Conservation (phyloP, 148 eudicot species). For the Linanthus parryae region DNA sequence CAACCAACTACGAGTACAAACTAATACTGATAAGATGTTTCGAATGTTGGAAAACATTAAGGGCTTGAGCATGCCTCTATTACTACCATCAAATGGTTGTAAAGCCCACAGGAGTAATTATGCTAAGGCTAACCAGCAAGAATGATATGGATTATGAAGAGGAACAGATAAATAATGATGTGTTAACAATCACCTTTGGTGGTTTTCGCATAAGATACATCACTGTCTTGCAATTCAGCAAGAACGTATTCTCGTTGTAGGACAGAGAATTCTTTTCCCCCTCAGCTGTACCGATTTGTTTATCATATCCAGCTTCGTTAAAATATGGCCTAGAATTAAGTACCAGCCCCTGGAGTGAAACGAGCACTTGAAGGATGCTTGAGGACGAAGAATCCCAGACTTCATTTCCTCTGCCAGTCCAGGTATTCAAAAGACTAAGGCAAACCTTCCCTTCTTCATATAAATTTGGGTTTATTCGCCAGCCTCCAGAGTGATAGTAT, state of each 20-base stretch:
- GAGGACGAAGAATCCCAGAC: conserved; percentile 96
- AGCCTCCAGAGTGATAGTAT: conserved; percentile 96
- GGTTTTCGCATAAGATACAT: conserved; percentile 89
- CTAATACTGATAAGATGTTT: too few species aligned
- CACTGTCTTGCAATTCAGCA: conserved; percentile 91
- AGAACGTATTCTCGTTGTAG: conserved; percentile 91
- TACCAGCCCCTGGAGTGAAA: conserved; percentile 94
- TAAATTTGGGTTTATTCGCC: conserved; percentile 91
- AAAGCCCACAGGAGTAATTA: background rate
- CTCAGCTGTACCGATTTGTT: conserved; percentile 92
- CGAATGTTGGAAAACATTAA: too few species aligned
- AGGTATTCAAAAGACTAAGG: conserved; percentile 91
- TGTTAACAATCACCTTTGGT: conserved; percentile 66
- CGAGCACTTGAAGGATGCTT: conserved; percentile 97
- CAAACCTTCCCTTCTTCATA: conserved; percentile 99
- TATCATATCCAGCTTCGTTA: conserved; percentile 99
- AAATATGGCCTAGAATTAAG: conserved; percentile 93
- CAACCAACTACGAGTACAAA: too few species aligned
- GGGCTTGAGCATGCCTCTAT: too few species aligned
- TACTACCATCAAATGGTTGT: too few species aligned
- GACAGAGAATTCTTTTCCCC: conserved; percentile 98
- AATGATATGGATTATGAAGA: background rate
- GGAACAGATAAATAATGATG: background rate
- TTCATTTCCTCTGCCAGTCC: conserved; percentile 99
- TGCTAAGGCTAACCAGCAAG: background rate